Percentiles rank a stretch among this genome's conserved stretches.
These are phyloP conservation scores for Lachnellula arida DNA, from an alignment of 2,329 filamentous ascomycete species.

Conservation along the genomic window DNA sequence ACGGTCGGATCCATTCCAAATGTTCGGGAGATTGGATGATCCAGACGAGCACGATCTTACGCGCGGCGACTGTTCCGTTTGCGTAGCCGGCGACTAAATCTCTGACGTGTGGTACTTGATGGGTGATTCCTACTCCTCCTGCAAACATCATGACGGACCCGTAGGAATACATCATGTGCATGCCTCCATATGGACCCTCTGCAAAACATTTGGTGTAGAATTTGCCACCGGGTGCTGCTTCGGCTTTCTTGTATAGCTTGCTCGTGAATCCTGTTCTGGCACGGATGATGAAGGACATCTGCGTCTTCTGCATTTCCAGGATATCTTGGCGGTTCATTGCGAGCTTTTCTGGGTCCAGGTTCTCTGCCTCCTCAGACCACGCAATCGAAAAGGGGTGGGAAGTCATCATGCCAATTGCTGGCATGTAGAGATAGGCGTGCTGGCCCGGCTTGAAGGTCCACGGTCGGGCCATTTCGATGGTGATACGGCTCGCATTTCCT, in stretches of 20 bases:
- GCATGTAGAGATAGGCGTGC: constrained; percentile 77
- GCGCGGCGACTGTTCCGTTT: constrained; percentile 64
- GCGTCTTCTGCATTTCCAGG: constrained; percentile 55
- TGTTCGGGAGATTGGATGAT: constrained; percentile 75
- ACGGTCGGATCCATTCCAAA: constrained; percentile 76
- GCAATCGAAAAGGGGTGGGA: constrained; percentile 77
- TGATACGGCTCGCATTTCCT: constrained; percentile 69
- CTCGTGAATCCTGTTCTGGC: constrained; percentile 70
- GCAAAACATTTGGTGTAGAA: constrained; percentile 62
- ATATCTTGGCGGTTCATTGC: constrained; percentile 57
- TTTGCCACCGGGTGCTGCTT: constrained; percentile 53
- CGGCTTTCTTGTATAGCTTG: constrained; percentile 62
- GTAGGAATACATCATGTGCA: constrained; percentile 68
- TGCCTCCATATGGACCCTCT: constrained; percentile 73
- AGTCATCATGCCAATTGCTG: constrained; percentile 64
- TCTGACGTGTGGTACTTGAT: constrained; percentile 70
- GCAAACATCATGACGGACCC: constrained; percentile 76
- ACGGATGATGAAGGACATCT: constrained; percentile 68
- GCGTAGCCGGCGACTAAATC: constrained; percentile 65
- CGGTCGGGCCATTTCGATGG: constrained; percentile 68
- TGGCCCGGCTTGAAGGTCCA: constrained; percentile 72
- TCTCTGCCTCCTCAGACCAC: constrained; percentile 65
- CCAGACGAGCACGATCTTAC: constrained; percentile 72
- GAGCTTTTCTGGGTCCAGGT: constrained; percentile 48
- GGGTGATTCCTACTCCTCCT: constrained; percentile 76